Evolutionary conservation across 192 early-diverging fungal genomes (phyloP).

Genomic region (Gigaspora rosea): DNA sequence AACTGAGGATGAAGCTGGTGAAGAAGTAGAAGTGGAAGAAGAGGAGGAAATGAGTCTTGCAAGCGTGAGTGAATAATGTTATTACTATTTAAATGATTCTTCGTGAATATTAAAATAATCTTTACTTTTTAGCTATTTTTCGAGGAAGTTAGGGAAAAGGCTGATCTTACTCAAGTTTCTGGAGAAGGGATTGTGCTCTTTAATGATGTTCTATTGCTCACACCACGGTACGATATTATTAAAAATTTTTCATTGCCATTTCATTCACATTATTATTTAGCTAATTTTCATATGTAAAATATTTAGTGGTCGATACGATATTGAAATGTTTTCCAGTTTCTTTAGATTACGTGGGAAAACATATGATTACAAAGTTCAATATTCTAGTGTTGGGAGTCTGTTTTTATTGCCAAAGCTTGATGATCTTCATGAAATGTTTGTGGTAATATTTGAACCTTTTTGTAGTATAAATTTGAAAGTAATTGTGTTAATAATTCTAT

Average conservation of each 20-base stretch:
- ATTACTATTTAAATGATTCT: neutral
- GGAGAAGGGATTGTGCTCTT: constrained; percentile 92
- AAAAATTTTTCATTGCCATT: neutral
- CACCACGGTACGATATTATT: constrained; percentile 68
- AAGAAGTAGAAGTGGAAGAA: constrained; percentile 48
- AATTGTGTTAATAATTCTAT: neutral
- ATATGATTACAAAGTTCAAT: constrained; percentile 96
- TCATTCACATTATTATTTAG: neutral
- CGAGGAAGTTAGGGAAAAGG: constrained; percentile 89
- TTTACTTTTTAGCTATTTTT: constrained; percentile 62
- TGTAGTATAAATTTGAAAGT: neutral
- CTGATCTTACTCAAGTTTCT: constrained; percentile 82
- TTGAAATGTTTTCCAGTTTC: constrained; percentile 90
- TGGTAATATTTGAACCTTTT: constrained; percentile 43
- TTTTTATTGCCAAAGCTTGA: constrained; percentile 93
- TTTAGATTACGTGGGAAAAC: constrained; percentile 96
- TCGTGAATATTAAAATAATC: neutral
- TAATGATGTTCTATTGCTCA: constrained; percentile 85
- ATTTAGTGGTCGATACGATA: constrained; percentile 86
- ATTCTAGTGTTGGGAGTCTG: constrained; percentile 78
- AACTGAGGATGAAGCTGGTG: constrained; percentile 49
- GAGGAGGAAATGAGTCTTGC: constrained; percentile 67
- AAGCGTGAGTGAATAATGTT: constrained; percentile 27
- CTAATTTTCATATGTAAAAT: neutral
- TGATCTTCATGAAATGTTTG: constrained; percentile 88